Evolutionary conservation across 192 early-diverging fungal species (phyloP).

Genomic region (Cetraspora pellucida): DNA sequence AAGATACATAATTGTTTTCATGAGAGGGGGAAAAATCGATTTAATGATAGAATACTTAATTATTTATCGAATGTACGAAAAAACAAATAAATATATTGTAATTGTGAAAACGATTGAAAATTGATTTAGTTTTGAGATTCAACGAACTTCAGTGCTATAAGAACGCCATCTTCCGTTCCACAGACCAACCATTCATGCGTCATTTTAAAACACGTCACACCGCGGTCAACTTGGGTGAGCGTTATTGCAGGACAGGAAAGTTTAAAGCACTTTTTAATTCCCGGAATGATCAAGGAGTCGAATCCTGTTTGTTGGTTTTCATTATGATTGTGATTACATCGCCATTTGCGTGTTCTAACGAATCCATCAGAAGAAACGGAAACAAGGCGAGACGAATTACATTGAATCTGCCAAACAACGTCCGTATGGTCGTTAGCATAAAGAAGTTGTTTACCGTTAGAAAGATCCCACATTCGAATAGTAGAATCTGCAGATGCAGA

Average conservation of each 20-base stretch:
- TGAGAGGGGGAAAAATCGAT: too few relatives aligned
- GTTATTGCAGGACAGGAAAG: background rate
- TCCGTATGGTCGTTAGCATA: background rate
- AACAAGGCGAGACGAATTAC: background rate
- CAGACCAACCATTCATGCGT: conserved; percentile 17
- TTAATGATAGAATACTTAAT: too few relatives aligned
- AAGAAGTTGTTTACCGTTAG: background rate
- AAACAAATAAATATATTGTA: too few relatives aligned
- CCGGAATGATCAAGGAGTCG: background rate
- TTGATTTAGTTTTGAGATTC: too few relatives aligned
- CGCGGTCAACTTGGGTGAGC: background rate
- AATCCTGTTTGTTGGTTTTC: background rate
- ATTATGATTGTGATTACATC: too few relatives aligned
- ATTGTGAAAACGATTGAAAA: too few relatives aligned
- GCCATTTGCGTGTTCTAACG: background rate
- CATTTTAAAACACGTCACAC: conserved; percentile 21
- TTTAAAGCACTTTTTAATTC: background rate
- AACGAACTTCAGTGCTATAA: conserved; percentile 7
- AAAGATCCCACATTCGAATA: conserved; percentile 23
- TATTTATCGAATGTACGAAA: too few relatives aligned
- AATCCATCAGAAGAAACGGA: conserved; percentile 19
- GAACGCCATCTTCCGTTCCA: conserved; percentile 12
- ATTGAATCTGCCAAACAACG: conserved; percentile 21
- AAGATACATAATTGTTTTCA: too few relatives aligned
- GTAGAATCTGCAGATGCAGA: conserved; percentile 5